Base-by-base conservation (phyloP, 2,329 filamentous ascomycete species). In the Apiospora arundinis region DNA sequence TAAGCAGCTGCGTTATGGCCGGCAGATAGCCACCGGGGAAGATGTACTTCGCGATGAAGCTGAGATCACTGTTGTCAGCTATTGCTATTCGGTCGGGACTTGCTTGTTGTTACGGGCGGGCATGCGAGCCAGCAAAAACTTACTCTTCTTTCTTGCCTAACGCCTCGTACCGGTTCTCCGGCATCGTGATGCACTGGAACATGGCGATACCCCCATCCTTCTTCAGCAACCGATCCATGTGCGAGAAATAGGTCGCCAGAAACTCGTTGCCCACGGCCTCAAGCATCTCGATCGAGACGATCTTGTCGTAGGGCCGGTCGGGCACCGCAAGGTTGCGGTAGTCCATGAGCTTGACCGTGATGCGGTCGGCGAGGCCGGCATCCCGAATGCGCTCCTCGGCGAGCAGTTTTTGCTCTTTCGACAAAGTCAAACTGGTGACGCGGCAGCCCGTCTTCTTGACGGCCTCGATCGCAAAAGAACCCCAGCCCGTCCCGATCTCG, bases 171-270 rank as follows among this genome's bases (percentile, higher is more conserved):
- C 91, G 86, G 49, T 86, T 83, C 77, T 94, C 91, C 0, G 92
- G 92, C 88, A 93, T 93, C 1, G 92, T 94, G 77, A 93, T 94
- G 80, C 92, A 93, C 79, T 94, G 92, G 80, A 94, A 93, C 67
- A 92, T 88, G 8, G 89, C 91, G 60, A 93, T 87, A 0, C 91
- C 90, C 2, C 89, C 90, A 21, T 91, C 85, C 67, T 85, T 85
- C 80, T 94, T 93, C 60, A 94, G 80, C 44, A 93, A 79, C 71
- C 84, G 83, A 75, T 93, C 83, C 68, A 94, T 85, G 74, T 88
- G 89, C 23, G 83, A 81, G 77, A 94, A 94, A 77, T 93, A 94
- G 1, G 88, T 91, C 25, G 86, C 84, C 44, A 94, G 80, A 75
- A 89, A 93, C 77, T 92, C 90, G 69, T 87, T 83, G 3, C 92